Conservation (phyloP, 257 asterid species). For the Solanum acaule region DNA sequence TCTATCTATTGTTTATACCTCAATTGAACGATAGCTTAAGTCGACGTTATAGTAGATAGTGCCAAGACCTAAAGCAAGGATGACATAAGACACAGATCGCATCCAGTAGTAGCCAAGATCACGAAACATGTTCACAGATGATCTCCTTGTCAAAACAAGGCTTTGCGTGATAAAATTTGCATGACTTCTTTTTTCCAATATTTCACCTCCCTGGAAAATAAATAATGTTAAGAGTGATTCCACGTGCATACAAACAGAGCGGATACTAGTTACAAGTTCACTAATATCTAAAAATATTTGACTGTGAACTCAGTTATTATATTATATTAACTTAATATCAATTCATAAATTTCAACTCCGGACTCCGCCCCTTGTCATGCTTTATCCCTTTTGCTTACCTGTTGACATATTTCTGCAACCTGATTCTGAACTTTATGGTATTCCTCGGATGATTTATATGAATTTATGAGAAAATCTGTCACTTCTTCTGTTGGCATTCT, state of each 20-base stretch:
- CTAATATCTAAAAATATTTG: no score
- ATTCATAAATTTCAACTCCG: background rate
- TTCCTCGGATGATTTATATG: conserved; percentile 1
- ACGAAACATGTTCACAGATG: conserved; percentile 22
- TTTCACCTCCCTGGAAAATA: conserved; percentile 14
- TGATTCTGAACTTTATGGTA: background rate
- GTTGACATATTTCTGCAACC: conserved; percentile 6
- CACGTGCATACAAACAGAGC: background rate
- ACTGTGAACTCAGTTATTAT: background rate
- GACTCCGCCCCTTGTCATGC: background rate
- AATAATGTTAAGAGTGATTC: background rate
- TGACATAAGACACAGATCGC: conserved; percentile 6
- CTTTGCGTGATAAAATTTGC: conserved; percentile 7
- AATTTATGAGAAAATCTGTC: background rate
- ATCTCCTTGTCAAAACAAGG: conserved; percentile 17
- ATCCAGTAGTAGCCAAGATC: conserved; percentile 24
- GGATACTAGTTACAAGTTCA: background rate
- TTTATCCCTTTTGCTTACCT: background rate
- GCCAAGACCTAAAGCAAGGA: conserved; percentile 8
- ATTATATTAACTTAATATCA: background rate
- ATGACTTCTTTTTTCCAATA: conserved; percentile 1
- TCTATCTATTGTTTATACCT: background rate
- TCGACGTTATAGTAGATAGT: conserved; percentile 7
- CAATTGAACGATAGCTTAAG: conserved; percentile 1
- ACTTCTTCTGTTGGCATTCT: conserved; percentile 11